Base-by-base conservation (phyloP, 768 basidiomycete species). In the Suillus ampliporus region DNA sequence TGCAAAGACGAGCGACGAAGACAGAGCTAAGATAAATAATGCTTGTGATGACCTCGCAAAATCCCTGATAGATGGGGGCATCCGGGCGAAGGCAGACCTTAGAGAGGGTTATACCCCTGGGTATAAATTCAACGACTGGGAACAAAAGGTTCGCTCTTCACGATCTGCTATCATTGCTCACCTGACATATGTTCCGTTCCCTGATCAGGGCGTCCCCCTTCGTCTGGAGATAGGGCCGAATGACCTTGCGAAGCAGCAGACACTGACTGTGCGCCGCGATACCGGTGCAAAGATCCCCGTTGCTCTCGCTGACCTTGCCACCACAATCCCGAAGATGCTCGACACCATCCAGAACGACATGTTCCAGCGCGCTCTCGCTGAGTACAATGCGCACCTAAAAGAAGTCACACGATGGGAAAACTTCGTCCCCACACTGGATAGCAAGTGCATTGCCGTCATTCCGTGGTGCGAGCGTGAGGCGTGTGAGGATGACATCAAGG, bases 81-180 rank as follows among this genome's bases (percentile, higher is more conserved):
- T 99, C 65, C 83, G 92, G 65, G 92, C 93, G 38, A 94, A 90
- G 76, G 94, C 94, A 2, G 97, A 99, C 80, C 80, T 95, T 65
- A 82, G 97, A 63, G 97, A 99, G 4, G 95, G 92, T 9, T 97
- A 99, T 77, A 99, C 97, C 35, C 97, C 97, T 10, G 97, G 97
- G 35, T 99, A 91, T 82, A 99, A 99, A 80, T 99, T 97, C 82
- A 97, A 98, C 74, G 94, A 99, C 71, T 98, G 97, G 95, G 97
- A 99, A 81, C 91, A 98, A 78, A 94, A 97, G 87, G 94, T 92
- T 64, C 52, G 78, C 63, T 61, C 14, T 47, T 56, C 58, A 46
- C 34, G 5, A 35, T 26, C 21, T 19, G 31, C 40, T 65, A 17
- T 63, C 43, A 52, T 46, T 5, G 6, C 38, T 40, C 1, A 11